phyloP scores from a whole-genome alignment of 306 rosid species.

The Mimosa pudica region DNA sequence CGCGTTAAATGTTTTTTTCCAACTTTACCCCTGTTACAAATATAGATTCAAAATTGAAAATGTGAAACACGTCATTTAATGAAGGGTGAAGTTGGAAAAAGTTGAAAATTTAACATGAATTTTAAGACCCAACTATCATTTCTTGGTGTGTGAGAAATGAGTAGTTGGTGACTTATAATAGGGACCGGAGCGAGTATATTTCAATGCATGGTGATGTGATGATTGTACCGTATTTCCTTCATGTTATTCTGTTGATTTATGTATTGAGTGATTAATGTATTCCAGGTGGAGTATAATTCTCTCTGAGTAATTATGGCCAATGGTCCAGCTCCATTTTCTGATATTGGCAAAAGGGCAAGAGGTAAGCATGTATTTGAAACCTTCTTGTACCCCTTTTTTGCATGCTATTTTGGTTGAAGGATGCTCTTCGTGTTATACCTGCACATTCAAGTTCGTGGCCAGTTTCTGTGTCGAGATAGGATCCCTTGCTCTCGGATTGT shows the following conservation, averaged over 20 bases:
- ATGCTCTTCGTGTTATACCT: constrained; percentile 1
- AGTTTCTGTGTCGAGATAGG: constrained; percentile 18
- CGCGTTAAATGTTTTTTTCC: too few relatives aligned
- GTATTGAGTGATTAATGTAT: constrained; percentile 8
- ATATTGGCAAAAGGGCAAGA: constrained; percentile 83
- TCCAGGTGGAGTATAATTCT: constrained; percentile 40
- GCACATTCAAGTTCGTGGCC: neutral
- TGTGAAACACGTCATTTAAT: too few relatives aligned
- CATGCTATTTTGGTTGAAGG: neutral
- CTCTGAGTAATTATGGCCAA: constrained; percentile 62
- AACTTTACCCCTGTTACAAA: too few relatives aligned
- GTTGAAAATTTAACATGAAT: too few relatives aligned
- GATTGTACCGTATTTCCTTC: neutral
- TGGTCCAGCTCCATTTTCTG: constrained; percentile 88
- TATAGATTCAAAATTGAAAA: too few relatives aligned
- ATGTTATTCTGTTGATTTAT: neutral
- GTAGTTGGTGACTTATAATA: too few relatives aligned
- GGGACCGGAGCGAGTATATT: too few relatives aligned
- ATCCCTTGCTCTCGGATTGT: constrained; percentile 1
- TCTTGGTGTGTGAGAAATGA: too few relatives aligned
- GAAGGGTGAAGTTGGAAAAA: too few relatives aligned
- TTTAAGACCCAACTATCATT: too few relatives aligned
- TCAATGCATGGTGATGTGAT: neutral
- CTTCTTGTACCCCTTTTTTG: neutral
- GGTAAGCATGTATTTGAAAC: constrained; percentile 47